These are phyloP conservation scores for Capsicum pubescens DNA, from an alignment of 257 asterid genomes.

Conservation along the genomic window DNA sequence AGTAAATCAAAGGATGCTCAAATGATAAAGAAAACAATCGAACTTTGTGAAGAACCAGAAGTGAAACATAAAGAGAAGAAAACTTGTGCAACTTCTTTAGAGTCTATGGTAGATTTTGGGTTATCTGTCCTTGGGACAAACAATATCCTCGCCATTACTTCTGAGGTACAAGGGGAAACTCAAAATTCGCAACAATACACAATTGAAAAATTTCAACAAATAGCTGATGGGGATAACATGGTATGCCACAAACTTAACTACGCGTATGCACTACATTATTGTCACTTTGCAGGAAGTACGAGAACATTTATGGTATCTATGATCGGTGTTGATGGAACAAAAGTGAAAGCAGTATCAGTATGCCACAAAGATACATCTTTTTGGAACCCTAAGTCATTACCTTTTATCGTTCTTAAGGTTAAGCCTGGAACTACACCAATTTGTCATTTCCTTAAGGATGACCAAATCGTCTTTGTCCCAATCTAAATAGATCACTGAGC, in stretches of 20 bases:
- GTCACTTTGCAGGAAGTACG: not conserved
- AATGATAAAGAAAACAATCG: not conserved
- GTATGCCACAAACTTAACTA: not conserved
- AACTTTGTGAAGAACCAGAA: not conserved
- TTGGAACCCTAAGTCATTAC: not conserved
- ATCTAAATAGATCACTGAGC: not conserved
- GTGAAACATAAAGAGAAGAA: not conserved
- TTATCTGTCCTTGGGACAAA: not conserved
- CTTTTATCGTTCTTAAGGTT: not conserved
- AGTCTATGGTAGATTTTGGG: conserved; percentile 9
- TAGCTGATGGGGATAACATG: not conserved
- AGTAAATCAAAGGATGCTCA: not conserved
- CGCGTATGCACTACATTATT: not conserved
- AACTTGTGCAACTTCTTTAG: not conserved
- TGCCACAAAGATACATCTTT: conserved; percentile 21
- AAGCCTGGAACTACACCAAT: not conserved
- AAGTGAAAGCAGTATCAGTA: not conserved
- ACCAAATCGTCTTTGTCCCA: not conserved
- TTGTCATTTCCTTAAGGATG: not conserved
- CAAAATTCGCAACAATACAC: not conserved
- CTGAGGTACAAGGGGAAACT: conserved; percentile 1
- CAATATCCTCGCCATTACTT: not conserved
- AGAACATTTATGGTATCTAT: not conserved
- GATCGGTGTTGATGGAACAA: not conserved
- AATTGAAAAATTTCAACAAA: not conserved